Evolutionary conservation across 139 green algal species (phyloP).

Genomic region (Coccomyxa sp.): DNA sequence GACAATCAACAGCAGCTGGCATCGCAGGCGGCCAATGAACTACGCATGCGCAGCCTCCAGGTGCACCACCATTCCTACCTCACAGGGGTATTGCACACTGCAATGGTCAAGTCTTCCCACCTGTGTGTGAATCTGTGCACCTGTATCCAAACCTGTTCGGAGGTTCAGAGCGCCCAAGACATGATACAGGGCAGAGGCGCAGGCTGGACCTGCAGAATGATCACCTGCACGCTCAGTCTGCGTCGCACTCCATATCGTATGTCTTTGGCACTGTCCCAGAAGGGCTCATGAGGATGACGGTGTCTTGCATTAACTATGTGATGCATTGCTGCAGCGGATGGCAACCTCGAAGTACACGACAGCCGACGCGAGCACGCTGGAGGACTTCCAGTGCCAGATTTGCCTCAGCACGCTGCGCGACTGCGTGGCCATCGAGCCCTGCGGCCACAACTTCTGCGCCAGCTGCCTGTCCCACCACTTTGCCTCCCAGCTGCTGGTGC

Average conservation of each 20-base stretch:
- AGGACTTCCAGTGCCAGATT: constrained; percentile 68
- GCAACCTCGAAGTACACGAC: constrained; percentile 53
- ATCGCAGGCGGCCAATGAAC: not conserved
- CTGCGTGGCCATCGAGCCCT: constrained; percentile 65
- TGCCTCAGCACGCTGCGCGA: constrained; percentile 45
- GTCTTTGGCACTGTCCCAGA: too few species aligned
- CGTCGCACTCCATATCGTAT: too few species aligned
- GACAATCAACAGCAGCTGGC: not conserved
- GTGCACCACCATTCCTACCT: too few species aligned
- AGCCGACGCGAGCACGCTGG: constrained; percentile 44
- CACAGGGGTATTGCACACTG: too few species aligned
- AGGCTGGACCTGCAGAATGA: too few species aligned
- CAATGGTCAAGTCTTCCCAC: too few species aligned
- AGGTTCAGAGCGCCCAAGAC: too few species aligned
- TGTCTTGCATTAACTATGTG: not conserved
- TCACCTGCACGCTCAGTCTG: too few species aligned
- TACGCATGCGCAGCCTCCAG: not conserved
- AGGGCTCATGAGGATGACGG: not conserved
- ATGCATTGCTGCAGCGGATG: constrained; percentile 12
- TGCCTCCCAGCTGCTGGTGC: constrained; percentile 40
- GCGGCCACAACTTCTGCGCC: constrained; percentile 70
- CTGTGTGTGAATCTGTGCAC: too few species aligned
- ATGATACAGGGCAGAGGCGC: too few species aligned
- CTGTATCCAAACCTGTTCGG: too few species aligned
- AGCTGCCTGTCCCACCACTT: constrained; percentile 61